Conservation (phyloP, 2,329 filamentous ascomycete species). For the Geosmithia morbida region DNA sequence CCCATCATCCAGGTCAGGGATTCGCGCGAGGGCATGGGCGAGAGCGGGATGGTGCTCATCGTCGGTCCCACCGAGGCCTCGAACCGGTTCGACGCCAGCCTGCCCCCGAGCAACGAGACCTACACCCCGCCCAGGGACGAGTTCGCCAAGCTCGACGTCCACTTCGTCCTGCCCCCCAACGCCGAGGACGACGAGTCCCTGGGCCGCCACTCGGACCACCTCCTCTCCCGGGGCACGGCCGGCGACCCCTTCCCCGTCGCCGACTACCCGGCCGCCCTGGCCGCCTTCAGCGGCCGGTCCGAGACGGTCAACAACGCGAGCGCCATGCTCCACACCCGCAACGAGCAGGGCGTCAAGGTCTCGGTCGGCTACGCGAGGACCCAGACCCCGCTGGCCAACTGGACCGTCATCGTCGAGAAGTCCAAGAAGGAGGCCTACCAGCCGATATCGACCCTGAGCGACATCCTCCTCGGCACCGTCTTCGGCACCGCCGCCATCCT, state of each 20-base stretch:
- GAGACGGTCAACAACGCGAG: conserved; percentile 50
- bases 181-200: conserved; percentile 20
- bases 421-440: conserved; percentile 57
- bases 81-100: conserved; percentile 43
- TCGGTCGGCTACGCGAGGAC: conserved; percentile 71
- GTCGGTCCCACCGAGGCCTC: conserved; percentile 51
- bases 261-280: conserved; percentile 46
- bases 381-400: conserved; percentile 55
- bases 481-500: conserved; percentile 70
- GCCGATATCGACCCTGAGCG: conserved; percentile 61
- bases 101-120: conserved; percentile 30
- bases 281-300: conserved; percentile 40
- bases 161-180: conserved; percentile 46
- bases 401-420: conserved; percentile 74
- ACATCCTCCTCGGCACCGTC: conserved; percentile 70
- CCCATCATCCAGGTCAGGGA: conserved; percentile 47
- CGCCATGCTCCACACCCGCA: conserved; percentile 50
- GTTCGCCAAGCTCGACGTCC: conserved; percentile 30
- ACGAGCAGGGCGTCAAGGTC: conserved; percentile 56
- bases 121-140: conserved; percentile 20
- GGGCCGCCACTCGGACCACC: conserved; percentile 2
- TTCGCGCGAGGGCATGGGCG: conserved; percentile 55
- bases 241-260: conserved; percentile 41
- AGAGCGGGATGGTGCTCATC: conserved; percentile 55
- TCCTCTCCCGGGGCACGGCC: conserved; percentile 4